A percentile compares a stretch with the other conserved stretches of the same genome.
Evolutionary conservation across 2,329 filamentous ascomycete species (phyloP).

Genomic region (Botryotinia globosa): DNA sequence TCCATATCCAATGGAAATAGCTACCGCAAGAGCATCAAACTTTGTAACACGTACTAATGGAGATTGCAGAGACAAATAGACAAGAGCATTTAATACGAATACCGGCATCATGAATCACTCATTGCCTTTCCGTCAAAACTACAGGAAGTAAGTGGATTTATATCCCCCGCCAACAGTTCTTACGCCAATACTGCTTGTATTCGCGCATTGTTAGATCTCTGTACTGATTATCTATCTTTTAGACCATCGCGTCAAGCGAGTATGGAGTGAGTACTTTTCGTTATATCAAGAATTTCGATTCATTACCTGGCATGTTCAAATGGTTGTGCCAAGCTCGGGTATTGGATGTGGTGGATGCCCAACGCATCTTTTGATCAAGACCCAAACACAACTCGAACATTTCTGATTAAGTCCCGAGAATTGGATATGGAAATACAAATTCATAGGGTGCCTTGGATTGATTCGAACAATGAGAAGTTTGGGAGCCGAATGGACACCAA

Average conservation of each 20-base stretch:
- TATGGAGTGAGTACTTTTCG: conserved; percentile 34
- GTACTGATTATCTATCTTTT: not conserved
- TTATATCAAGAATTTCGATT: not conserved
- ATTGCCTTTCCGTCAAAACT: conserved; percentile 22
- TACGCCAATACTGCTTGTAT: not conserved
- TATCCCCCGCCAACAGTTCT: not conserved
- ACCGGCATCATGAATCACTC: conserved; percentile 18
- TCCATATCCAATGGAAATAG: not conserved
- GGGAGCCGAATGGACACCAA: not conserved
- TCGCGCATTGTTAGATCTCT: not conserved
- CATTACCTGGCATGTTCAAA: not conserved
- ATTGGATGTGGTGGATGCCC: not conserved
- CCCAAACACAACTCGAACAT: not conserved
- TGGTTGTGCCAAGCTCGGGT: not conserved
- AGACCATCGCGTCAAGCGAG: conserved; percentile 37
- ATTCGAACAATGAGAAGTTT: not conserved
- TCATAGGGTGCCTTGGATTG: not conserved
- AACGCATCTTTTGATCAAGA: not conserved
- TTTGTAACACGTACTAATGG: conserved; percentile 10
- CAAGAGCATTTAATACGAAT: not conserved
- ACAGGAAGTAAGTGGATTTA: conserved; percentile 14
- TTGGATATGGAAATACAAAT: not conserved
- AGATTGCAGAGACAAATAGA: not conserved
- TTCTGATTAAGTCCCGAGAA: not conserved
- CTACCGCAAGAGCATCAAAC: not conserved